Conservation (phyloP, 177 flowering plant species). For the Vitis hybrid region DNA sequence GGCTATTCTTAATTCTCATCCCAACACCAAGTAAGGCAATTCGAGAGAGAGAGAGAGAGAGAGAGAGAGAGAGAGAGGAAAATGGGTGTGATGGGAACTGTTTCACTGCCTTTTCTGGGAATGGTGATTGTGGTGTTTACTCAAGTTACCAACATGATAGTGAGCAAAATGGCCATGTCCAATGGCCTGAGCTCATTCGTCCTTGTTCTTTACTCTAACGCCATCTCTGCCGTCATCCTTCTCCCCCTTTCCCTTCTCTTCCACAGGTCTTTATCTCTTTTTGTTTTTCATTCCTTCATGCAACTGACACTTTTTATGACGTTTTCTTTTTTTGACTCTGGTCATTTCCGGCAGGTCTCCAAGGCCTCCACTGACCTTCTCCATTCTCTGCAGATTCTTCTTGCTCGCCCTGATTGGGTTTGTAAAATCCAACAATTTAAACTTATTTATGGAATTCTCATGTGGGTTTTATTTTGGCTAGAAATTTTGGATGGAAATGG, state of each 20-base stretch:
- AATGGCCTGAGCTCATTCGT: conserved; percentile 1
- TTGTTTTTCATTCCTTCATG: not conserved
- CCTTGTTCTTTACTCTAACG: conserved; percentile 1
- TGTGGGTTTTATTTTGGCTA: not conserved
- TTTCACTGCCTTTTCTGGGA: not conserved
- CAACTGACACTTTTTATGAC: not conserved
- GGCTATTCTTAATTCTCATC: too few relatives aligned
- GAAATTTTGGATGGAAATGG: too few relatives aligned
- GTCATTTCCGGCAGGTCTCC: not conserved
- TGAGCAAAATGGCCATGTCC: conserved; percentile 6
- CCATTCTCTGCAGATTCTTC: conserved; percentile 1
- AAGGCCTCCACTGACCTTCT: conserved; percentile 3
- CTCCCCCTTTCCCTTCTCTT: not conserved
- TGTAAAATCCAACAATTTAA: not conserved
- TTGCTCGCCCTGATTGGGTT: conserved; percentile 3
- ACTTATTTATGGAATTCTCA: not conserved
- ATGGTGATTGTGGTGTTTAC: conserved; percentile 6
- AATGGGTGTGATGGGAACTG: not conserved
- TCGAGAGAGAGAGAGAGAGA: not conserved
- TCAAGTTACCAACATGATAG: not conserved
- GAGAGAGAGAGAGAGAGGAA: not conserved
- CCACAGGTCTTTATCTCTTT: not conserved
- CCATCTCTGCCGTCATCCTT: conserved; percentile 4
- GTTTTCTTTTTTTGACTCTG: not conserved
- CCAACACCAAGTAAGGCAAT: too few relatives aligned